Base-by-base conservation (phyloP, 331 rosid genomes). In the Arachis monticola region DNA sequence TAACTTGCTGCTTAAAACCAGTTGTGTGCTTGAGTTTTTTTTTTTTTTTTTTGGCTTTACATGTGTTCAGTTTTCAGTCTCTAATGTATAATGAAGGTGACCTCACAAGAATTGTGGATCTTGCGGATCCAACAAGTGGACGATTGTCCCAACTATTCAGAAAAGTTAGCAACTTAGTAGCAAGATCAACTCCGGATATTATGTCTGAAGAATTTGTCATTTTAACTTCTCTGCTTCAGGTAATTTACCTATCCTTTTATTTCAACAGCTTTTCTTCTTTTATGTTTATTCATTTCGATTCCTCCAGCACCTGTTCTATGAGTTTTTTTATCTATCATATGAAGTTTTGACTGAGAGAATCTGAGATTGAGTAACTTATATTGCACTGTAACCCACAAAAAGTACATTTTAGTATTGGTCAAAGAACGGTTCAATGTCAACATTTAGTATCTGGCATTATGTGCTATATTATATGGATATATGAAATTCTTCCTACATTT, bases 61-160 rank as follows among this genome's bases (percentile, higher is more conserved):
- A 75, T 77, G 69, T 80, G 69, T 73, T 71, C 78, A 79, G 77
- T 77, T 77, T 77, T 50, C 91, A 91, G 98, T 79, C 57, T 77
- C 80, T 80, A 48, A 94, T 94, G 99, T 85, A 83, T 74, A 74
- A 71, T 64, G 95, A 90, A 81, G 96, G 97, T 67, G 88, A 88
- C 70, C 76, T 92, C 60, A 75, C 89, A n/a, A 84, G 87, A 47
- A 60, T 70, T 12, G 65, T 42, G 64, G 95, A 90, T 72, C 81
- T 92, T 74, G 74, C 60, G 70, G 92, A 94, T 62, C 97, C 95
- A 13, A 76, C 80, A 0, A 75, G 77, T 48, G 89, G 94, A 9
- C 85, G 88, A 53, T 53, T 88, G 63, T 83, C 85, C 61, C 87
- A 70, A 27, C 62, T 92, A 68, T 76, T 87, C 52, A 52, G 75